Evolutionary conservation across 768 basidiomycete genomes (phyloP).

Genomic region (Termitomyces sp.): DNA sequence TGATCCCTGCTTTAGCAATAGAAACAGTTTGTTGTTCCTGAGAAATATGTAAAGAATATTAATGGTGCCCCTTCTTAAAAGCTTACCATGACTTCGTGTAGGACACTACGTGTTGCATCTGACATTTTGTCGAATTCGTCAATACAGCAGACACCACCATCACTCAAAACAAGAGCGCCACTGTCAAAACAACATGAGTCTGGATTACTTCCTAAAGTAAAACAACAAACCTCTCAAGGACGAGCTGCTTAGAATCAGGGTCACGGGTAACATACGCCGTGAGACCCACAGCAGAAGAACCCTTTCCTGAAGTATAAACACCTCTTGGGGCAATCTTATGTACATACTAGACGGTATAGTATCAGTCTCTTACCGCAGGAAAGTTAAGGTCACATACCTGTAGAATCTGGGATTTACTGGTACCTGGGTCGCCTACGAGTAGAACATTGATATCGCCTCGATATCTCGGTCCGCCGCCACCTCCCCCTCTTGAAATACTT

Average conservation of each 20-base stretch:
- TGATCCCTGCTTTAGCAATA: constrained; percentile 98
- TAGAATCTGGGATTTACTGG: constrained; percentile 92
- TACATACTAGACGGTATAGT: constrained; percentile 62
- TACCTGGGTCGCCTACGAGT: constrained; percentile 96
- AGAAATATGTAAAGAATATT: not conserved
- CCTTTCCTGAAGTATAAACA: constrained; percentile 96
- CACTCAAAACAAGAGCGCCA: constrained; percentile 90
- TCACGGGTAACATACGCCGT: constrained; percentile 98
- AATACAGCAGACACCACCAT: constrained; percentile 97
- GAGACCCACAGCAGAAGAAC: constrained; percentile 96
- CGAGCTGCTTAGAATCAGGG: constrained; percentile 96
- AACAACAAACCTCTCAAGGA: constrained; percentile 76
- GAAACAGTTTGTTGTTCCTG: constrained; percentile 99
- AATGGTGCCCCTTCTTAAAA: not conserved
- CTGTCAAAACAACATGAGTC: constrained; percentile 28
- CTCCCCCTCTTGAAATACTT: constrained; percentile 86
- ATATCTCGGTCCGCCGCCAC: constrained; percentile 93
- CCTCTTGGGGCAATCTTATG: constrained; percentile 98
- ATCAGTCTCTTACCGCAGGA: not conserved
- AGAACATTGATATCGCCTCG: constrained; percentile 97
- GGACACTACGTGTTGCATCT: constrained; percentile 90
- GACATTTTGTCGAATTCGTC: constrained; percentile 99
- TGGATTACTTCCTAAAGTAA: not conserved
- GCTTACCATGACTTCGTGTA: constrained; percentile 95
- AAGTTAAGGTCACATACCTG: constrained; percentile 44